Conservation (phyloP, 2,329 filamentous ascomycete species). For the Monosporascus sp. region DNA sequence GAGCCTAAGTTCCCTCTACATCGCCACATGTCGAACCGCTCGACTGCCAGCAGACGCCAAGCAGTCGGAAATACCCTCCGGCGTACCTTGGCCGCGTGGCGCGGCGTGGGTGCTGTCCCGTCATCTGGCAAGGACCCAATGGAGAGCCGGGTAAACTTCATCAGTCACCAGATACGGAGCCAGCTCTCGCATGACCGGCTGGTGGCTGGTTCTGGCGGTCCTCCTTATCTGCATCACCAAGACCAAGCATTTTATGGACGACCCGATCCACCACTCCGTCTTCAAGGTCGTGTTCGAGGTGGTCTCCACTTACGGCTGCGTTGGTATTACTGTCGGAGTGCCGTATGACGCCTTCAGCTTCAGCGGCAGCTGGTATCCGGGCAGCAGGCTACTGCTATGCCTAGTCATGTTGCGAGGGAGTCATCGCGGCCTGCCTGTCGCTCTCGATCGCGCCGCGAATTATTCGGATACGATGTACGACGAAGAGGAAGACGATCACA, state of each 20-base stretch:
- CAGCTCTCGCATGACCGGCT: conserved; percentile 62
- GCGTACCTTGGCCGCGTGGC: conserved; percentile 19
- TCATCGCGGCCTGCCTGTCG: conserved; percentile 50
- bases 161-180: conserved; percentile 50
- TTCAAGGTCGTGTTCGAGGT: conserved; percentile 56
- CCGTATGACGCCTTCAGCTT: conserved; percentile 49
- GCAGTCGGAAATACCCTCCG: conserved; percentile 16
- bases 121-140: conserved; percentile 1
- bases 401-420: conserved; percentile 51
- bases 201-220: conserved; percentile 57
- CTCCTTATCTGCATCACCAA: conserved; percentile 57
- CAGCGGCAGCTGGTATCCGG: conserved; percentile 46
- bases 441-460: conserved; percentile 47
- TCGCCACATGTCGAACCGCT: conserved; percentile 10
- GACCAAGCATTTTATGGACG: conserved; percentile 44
- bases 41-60: conserved; percentile 7
- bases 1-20: conserved; percentile 12
- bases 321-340: conserved; percentile 52
- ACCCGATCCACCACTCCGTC: conserved; percentile 49
- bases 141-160: conserved; percentile 42
- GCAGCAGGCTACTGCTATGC: conserved; percentile 52
- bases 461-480: conserved; percentile 34
- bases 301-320: conserved; percentile 53
- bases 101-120: conserved; percentile 21
- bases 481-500: conserved; percentile 37